These are phyloP conservation scores for Pneumocystis oryctolagi DNA, from an alignment of 1,139 yeast species.

Conservation along the genomic window DNA sequence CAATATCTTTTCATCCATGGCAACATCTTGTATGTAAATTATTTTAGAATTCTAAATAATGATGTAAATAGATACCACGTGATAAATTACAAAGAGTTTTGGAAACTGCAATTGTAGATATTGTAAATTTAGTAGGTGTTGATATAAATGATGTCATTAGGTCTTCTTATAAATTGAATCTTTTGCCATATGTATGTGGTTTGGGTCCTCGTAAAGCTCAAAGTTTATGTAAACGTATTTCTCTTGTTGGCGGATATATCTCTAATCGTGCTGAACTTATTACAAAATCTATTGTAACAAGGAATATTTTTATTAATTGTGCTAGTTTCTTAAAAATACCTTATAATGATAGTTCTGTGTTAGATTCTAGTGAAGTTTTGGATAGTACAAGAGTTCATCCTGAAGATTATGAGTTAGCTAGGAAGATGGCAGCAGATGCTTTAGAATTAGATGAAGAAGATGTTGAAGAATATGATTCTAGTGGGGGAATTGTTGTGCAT, in stretches of 20 bases:
- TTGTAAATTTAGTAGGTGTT: conserved; percentile 79
- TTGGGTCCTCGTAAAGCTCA: conserved; percentile 91
- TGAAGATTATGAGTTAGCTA: conserved; percentile 88
- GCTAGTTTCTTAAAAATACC: conserved; percentile 81
- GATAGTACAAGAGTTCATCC: conserved; percentile 97
- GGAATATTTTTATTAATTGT: conserved; percentile 74
- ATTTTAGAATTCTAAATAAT: not conserved
- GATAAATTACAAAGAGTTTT: conserved; percentile 53
- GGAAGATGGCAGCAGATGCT: conserved; percentile 97
- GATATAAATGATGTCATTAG: conserved; percentile 83
- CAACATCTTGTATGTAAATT: conserved; percentile 37
- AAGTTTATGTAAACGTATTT: conserved; percentile 70
- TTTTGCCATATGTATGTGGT: conserved; percentile 71
- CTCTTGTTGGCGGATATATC: conserved; percentile 54
- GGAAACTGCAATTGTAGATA: conserved; percentile 76
- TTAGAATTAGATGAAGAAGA: conserved; percentile 92
- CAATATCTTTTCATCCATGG: conserved; percentile 58
- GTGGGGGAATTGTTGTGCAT: conserved; percentile 64
- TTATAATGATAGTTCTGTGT: conserved; percentile 33
- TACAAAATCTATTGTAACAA: conserved; percentile 62
- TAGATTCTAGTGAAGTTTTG: conserved; percentile 48
- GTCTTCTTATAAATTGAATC: conserved; percentile 52
- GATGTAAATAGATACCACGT: conserved; percentile 31
- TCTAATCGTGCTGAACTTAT: conserved; percentile 64
- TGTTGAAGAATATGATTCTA: conserved; percentile 56